Conservation (phyloP, 1,139 yeast species). For the Protomyces pachydermus region DNA sequence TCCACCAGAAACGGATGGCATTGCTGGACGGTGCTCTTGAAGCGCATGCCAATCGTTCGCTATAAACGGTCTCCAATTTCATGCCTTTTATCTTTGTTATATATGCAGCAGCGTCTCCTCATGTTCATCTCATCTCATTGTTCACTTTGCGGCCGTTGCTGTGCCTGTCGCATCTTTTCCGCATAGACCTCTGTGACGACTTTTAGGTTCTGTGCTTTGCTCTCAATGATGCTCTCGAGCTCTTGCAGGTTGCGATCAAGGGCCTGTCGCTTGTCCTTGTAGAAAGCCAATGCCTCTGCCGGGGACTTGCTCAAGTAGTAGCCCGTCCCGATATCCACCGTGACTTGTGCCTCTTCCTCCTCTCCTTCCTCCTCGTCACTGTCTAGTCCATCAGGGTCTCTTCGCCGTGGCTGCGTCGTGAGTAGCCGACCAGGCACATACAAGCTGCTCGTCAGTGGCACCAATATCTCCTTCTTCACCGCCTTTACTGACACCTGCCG, state of each 20-base stretch:
- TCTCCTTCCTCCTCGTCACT: neutral
- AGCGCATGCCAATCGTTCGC: neutral
- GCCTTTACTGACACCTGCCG: neutral
- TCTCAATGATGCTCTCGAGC: conserved; percentile 59
- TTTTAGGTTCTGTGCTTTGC: conserved; percentile 28
- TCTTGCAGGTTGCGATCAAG: conserved; percentile 68
- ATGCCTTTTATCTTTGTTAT: neutral
- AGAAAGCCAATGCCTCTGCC: conserved; percentile 65
- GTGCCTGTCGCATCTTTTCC: conserved; percentile 24
- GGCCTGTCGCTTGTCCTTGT: conserved; percentile 66
- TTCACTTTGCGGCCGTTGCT: neutral
- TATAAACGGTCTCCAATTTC: neutral
- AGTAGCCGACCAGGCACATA: conserved; percentile 74
- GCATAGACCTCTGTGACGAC: conserved; percentile 23
- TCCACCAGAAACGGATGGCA: neutral
- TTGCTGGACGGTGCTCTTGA: neutral
- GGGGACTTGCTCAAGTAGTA: conserved; percentile 79
- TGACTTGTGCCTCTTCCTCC: conserved; percentile 56
- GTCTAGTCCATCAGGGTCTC: neutral
- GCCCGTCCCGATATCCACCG: conserved; percentile 96
- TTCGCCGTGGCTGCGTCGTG: conserved; percentile 34
- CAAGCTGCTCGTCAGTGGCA: conserved; percentile 82
- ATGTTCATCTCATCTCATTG: neutral
- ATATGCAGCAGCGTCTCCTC: neutral
- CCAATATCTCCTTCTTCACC: conserved; percentile 53